Evolutionary conservation across 2,329 filamentous ascomycete genomes (phyloP), one percentile per base, ranked within the genome.

Genomic region (Colletotrichum trifolii): DNA sequence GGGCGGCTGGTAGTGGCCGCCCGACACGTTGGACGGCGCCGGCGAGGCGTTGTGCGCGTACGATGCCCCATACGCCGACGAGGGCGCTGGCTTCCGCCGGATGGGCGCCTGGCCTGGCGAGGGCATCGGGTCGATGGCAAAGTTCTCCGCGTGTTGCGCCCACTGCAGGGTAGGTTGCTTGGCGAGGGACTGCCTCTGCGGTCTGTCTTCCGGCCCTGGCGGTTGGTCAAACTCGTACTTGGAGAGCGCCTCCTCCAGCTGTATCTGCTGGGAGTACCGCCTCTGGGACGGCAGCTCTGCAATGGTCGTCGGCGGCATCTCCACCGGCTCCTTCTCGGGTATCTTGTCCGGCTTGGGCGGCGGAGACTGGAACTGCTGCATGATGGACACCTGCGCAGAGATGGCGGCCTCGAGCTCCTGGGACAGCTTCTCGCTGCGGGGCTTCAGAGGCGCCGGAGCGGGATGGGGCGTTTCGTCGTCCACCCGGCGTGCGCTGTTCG

Each of bases 41-140:
- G 59, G 59, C 10, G 63, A 58, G 35, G 48, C 25, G 13, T 48
- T 58, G 7, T 46, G 60, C n/a, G 54, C 50, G 43, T 66, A 66
- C 3, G 60, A 64, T 8, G 47, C 60, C 12, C 54, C 55, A n/a
- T 53, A 54, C 1, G 60, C 43, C 10, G 43, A 25, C 25, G 25
- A 40, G 9, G 64, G 64, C 3, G 64, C 64, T 2, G 64, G 64
- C 49, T 66, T 66, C 33, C 64, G 60, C 33, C 43, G 49, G 38
- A 66, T 64, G 34, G 60, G 60, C 6, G n/a, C 64, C 54, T 66
- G 64, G 6, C 53, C 43, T 6, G 54, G 64, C 3, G 64, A 66
- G 15, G 54, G 42, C 43, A 64, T 15, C 34, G 60, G 47, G n/a
- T 66, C 60, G 39, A 10, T 54, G 11, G 33, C 25, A 4, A 42